Conservation (phyloP, 495 filamentous ascomycete genomes). For the Aspergillus bertholletiae region DNA sequence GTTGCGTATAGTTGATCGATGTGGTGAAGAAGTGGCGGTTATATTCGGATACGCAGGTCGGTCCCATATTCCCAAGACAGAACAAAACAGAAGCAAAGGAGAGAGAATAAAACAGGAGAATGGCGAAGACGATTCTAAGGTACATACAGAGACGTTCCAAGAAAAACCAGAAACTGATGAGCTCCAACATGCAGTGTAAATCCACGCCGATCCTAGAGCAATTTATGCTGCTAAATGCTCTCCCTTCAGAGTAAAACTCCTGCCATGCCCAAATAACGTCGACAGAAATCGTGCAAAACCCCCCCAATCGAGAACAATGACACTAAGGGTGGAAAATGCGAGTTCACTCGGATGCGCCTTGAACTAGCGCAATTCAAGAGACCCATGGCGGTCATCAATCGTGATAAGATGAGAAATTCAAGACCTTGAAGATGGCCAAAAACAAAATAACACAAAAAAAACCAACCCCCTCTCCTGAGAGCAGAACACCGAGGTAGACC, state of each 20-base stretch:
- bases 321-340: constrained; percentile 4
- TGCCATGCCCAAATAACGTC: constrained; percentile 31
- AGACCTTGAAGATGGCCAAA: constrained; percentile 3
- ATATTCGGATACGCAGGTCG: neutral
- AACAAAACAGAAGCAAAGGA: neutral
- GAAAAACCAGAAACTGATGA: neutral
- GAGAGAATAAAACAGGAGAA: neutral
- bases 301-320: constrained; percentile 3
- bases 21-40: neutral
- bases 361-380: constrained; percentile 11
- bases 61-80: neutral
- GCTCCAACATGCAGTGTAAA: constrained; percentile 18
- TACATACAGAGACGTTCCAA: constrained; percentile 12
- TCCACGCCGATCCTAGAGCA: constrained; percentile 16
- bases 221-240: constrained; percentile 26
- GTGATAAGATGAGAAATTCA: constrained; percentile 5
- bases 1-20: too few species aligned
- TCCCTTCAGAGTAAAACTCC: constrained; percentile 34
- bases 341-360: constrained; percentile 5
- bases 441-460: too few species aligned
- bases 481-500: constrained; percentile 4
- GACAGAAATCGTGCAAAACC: constrained; percentile 12
- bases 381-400: constrained; percentile 16
- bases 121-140: constrained; percentile 14
- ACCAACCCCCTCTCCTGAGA: too few species aligned